Percentiles rank a stretch among this genome's conserved stretches.
Evolutionary conservation across 345 rosid genomes (phyloP).

Genomic region (Aurinia saxatilis): DNA sequence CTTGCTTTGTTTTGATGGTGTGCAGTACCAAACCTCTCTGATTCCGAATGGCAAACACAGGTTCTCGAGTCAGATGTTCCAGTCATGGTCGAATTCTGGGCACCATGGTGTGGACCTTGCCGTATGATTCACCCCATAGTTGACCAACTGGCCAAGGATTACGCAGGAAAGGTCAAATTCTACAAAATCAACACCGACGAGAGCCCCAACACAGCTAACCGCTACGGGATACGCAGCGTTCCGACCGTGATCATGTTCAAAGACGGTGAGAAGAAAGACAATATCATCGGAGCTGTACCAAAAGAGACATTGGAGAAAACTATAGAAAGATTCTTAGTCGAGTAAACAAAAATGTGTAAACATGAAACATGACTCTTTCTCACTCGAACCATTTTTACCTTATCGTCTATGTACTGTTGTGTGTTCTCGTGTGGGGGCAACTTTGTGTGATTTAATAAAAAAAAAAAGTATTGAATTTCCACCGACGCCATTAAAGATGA

Average conservation of each 20-base stretch:
- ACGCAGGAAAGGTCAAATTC: constrained; percentile 63
- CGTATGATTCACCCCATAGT: constrained; percentile 59
- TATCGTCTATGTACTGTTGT: constrained; percentile 1
- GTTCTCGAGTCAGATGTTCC: constrained; percentile 52
- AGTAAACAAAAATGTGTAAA: background rate
- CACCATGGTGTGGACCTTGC: constrained; percentile 90
- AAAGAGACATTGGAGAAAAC: constrained; percentile 50
- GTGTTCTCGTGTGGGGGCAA: background rate
- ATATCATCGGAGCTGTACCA: constrained; percentile 70
- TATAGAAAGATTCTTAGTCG: constrained; percentile 59
- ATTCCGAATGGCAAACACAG: constrained; percentile 54
- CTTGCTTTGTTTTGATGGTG: constrained; percentile 9
- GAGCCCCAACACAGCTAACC: constrained; percentile 45
- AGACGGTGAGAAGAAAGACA: constrained; percentile 69
- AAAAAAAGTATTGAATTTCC: too few relatives aligned
- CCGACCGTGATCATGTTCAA: constrained; percentile 58
- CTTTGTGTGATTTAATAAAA: background rate
- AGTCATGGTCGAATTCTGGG: constrained; percentile 69
- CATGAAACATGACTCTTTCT: background rate
- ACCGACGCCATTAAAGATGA: constrained; percentile 24
- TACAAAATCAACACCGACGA: constrained; percentile 68
- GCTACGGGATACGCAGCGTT: constrained; percentile 61
- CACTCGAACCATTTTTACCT: background rate
- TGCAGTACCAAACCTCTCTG: constrained; percentile 44
- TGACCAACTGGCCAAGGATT: constrained; percentile 48